Conservation (phyloP, 208 protist species). For the Tritrichomonas foetus region DNA sequence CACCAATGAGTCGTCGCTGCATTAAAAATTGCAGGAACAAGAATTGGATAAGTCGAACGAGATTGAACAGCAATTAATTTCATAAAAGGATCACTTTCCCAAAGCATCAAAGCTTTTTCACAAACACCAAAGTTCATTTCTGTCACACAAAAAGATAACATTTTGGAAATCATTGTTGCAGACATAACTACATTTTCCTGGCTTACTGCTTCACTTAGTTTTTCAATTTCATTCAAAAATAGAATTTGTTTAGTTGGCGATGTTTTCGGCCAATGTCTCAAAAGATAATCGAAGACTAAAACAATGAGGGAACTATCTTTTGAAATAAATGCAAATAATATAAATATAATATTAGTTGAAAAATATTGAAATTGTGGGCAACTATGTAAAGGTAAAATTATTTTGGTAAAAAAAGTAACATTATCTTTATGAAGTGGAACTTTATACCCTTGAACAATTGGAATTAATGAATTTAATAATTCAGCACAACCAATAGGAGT, state of each 20-base stretch:
- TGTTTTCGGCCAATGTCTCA: not conserved
- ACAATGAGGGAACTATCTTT: not conserved
- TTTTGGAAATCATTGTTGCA: not conserved
- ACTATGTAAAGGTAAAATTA: not conserved
- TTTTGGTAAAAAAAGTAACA: not conserved
- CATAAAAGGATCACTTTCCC: constrained; percentile 11
- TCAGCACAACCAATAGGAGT: not conserved
- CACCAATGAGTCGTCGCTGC: not conserved
- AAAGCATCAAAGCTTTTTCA: constrained; percentile 17
- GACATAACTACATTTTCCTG: not conserved
- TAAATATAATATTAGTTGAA: not conserved
- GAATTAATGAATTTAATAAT: not conserved
- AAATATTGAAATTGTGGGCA: not conserved
- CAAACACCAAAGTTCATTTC: not conserved
- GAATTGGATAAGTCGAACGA: not conserved
- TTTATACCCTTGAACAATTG: constrained; percentile 24
- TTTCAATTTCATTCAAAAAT: not conserved
- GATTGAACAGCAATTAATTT: not conserved
- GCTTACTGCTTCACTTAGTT: not conserved
- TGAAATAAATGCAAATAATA: not conserved
- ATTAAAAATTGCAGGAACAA: not conserved
- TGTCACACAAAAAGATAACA: not conserved
- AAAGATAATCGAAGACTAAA: not conserved
- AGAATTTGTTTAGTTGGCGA: not conserved
- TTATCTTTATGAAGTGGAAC: constrained; percentile 15